Evolutionary conservation across 805 yeast genomes (phyloP), one percentile per base, ranked within the genome.

Genomic region (Starmerella roubikii): DNA sequence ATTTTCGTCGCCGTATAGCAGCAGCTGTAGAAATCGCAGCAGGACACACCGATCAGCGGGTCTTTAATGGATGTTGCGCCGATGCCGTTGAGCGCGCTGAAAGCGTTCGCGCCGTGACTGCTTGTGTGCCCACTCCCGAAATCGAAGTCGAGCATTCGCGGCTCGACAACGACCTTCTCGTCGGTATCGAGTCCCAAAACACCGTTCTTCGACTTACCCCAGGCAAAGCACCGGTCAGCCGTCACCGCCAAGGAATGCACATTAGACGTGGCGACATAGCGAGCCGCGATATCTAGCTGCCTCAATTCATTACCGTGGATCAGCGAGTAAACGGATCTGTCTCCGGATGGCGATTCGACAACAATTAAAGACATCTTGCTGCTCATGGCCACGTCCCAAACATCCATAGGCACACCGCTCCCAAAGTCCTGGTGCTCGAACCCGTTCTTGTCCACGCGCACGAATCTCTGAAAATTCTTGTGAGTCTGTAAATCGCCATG

Each of bases 191-290:
- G 32, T 13, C 52, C 54, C 7, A 50, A 44, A 33, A 46, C 44
- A 17, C 52, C 52, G 21, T 41, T 32, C 11, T 26, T 22, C 34
- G 48, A 50, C 13, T 44, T 39, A 22, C 55, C 55, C 53, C 53
- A 51, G 9, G 53, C 41, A 35, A 37, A 51, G 16, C 48, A 49
- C 15, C 38, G 34, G 17, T 42, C 45, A 3, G 45, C 39, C 6
- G 48, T 38, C 3, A 49, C 29, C 4, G 40, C 42, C 4, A 50
- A 29, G 3, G 50, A 34, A 28, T 50, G 53, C 7, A 32, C 29
- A n/a, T 38, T 41, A 17, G 45, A 34, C 11, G 40, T 37, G 1
- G 52, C 44, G 11, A 34, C 47, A 15, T 13, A 39, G 10, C 38
- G 36, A n/a, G 31, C 34, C 3, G 40, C 41, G 3, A 39, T 21